Conservation (phyloP, 176 grass and related monocot genomes). For the Typha latifolia region DNA sequence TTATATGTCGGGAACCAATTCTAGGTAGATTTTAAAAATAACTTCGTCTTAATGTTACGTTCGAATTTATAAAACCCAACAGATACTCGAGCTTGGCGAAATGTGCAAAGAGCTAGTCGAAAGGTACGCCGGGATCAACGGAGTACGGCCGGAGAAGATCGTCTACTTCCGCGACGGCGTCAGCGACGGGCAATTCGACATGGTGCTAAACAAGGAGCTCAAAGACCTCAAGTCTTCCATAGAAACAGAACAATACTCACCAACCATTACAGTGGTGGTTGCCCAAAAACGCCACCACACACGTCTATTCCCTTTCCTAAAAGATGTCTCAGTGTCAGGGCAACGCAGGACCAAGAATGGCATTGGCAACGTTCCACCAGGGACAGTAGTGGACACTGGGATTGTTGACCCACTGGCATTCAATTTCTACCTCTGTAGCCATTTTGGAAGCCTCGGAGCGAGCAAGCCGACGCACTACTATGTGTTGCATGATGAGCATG, state of each 20-base stretch:
- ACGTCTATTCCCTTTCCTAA: slow-evolving; percentile 45
- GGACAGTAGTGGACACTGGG: slow-evolving; percentile 45
- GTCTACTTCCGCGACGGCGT: slow-evolving; percentile 64
- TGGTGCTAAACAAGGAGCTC: slow-evolving; percentile 46
- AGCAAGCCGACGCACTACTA: slow-evolving; percentile 61
- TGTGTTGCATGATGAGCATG: slow-evolving; percentile 28
- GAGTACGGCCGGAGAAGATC: slow-evolving; percentile 26
- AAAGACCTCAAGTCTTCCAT: slow-evolving; percentile 20
- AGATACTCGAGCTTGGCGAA: not conserved
- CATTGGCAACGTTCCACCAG: slow-evolving; percentile 44
- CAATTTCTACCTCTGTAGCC: slow-evolving; percentile 68
- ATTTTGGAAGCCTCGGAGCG: slow-evolving; percentile 37
- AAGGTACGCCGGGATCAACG: not conserved
- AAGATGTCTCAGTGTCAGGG: not conserved
- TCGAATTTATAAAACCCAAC: too few species aligned
- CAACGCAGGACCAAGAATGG: slow-evolving; percentile 2
- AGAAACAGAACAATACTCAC: slow-evolving; percentile 21
- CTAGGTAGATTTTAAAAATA: too few species aligned
- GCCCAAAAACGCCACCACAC: slow-evolving; percentile 56
- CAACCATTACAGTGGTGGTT: slow-evolving; percentile 47
- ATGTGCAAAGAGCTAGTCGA: not conserved
- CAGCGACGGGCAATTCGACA: slow-evolving; percentile 38
- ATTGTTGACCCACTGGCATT: slow-evolving; percentile 30
- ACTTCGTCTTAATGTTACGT: too few species aligned
- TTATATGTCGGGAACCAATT: too few species aligned